Evolutionary conservation across 1,284 basidiomycete genomes (phyloP), one percentile per base, ranked within the genome.

Genomic region (Pulchroboletus neoregius): DNA sequence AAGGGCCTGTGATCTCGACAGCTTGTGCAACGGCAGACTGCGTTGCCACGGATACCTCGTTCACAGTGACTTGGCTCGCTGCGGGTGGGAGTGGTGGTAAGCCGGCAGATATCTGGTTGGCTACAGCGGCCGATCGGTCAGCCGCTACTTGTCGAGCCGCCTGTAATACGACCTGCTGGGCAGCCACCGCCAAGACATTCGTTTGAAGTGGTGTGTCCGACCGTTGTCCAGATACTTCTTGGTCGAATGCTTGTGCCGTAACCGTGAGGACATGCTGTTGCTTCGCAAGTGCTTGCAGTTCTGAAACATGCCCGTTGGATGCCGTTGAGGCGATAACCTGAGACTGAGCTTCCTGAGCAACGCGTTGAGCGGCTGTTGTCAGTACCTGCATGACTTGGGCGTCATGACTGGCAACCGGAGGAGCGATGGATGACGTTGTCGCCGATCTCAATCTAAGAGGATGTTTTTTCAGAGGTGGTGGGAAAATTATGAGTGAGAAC

Each of bases 261-360:
- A 84, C 75, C 31, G 84, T 84, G 39, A 90, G 73, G 46, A 89
- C 84, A 55, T 87, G 80, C 57, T 86, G 85, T 68, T 89, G 87
- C 63, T 87, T 87, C 33, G 78, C 83, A 45, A 90, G 74, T 12
- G 80, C 78, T 59, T 84, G 76, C 16, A 86, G 61, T 55, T 83
- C 76, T 20, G 69, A 68, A 13, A 67, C 71, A 24, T 67, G 62
- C 48, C 77, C 73, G 44, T 71, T 73, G 20, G 74, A 70, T 33
- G 64, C 39, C 38, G 60, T 71, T 23, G 77, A 74, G 6, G 73
- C 72, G 34, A 82, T 76, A 27, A 80, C 74, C 58, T 85, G 83
- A 11, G 78, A 79, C 53, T 84, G 80, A 3, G 82, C 80, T 60
- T 84, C 81, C 61, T 84, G 79, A 6, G 82, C 82, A 20, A 89